These are phyloP conservation scores for Syzygium malaccense DNA, from an alignment of 441 rosid genomes.

Conservation along the genomic window DNA sequence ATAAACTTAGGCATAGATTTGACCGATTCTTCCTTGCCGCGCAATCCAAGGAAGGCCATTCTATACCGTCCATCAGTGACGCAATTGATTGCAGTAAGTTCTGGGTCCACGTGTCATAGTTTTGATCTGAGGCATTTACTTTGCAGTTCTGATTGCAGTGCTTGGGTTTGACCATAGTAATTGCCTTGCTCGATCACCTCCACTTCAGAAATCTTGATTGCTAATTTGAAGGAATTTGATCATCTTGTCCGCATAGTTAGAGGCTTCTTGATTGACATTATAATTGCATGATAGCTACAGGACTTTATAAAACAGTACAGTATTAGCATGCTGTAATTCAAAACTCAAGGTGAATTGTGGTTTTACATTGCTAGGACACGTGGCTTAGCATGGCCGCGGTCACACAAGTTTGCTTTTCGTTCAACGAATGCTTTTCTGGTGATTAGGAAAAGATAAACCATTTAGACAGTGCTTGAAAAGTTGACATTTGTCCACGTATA, in stretches of 20 bases:
- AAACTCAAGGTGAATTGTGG: background rate
- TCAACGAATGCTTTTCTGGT: background rate
- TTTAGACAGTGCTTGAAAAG: background rate
- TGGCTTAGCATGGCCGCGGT: background rate
- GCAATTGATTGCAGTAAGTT: slow-evolving; percentile 82
- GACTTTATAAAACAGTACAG: background rate
- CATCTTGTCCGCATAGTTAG: background rate
- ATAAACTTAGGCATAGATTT: slow-evolving; percentile 62
- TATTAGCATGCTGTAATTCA: background rate
- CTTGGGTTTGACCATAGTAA: background rate
- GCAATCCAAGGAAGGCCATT: slow-evolving; percentile 83
- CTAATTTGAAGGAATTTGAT: background rate
- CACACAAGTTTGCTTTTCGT: background rate
- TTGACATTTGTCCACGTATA: background rate
- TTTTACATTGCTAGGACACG: background rate
- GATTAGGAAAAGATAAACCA: background rate
- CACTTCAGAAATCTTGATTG: background rate
- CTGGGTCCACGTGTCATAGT: slow-evolving; percentile 1
- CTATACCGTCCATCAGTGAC: slow-evolving; percentile 85
- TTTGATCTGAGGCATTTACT: background rate
- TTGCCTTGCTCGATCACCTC: background rate
- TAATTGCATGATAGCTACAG: background rate
- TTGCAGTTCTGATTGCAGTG: background rate
- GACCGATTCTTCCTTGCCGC: slow-evolving; percentile 71
- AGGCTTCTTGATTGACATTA: background rate